Base-by-base conservation (phyloP, 1,139 yeast species). In the Pichia cactophila region DNA sequence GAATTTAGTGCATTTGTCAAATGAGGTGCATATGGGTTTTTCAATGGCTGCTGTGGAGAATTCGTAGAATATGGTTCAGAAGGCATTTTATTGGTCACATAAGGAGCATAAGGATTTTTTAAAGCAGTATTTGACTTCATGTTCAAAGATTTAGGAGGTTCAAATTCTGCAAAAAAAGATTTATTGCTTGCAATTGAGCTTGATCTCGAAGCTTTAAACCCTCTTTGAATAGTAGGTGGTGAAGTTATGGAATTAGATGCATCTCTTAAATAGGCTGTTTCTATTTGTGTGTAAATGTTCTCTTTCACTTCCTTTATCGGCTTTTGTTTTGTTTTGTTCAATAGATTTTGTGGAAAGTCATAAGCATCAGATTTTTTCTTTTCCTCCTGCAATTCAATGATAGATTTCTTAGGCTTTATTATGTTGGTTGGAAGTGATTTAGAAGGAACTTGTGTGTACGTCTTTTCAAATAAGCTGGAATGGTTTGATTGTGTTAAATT, bases 321-420 rank as follows among this genome's bases (percentile, higher is more conserved):
- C 36, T 48, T 54, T 23, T 43, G 45, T 38, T 53, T 50, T 29
- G 54, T 59, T 42, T 66, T 71, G 37, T 70, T 70, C 29, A 86
- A 69, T 46, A 86, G 66, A 48, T 74, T 81, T 39, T 75, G 69
- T 1, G 96, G 96, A 58, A 87, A 81, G 62, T 87, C 96, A 61
- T 86, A 87, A 1, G 88, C 87, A 66, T 83, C 87, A 17, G 82
- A 76, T 58, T 79, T 81, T 59, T 75, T 75, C 62, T 81, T 81
- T 26, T 71, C 71, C 26, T 66, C 66, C 43, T 71, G 73, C 16
- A 78, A 61, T 48, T 68, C 69, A 11, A 64, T 51, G 43, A 69
- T 61, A 12, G 64, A 42, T 44, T 50, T 50, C 41, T 42, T 50
- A 20, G 45, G n/a, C n/a, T 45, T 26, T 12, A 43, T 35, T 39